Evolutionary conservation across 2,329 filamentous ascomycete genomes (phyloP).

Genomic region (Aspergillus sp.): DNA sequence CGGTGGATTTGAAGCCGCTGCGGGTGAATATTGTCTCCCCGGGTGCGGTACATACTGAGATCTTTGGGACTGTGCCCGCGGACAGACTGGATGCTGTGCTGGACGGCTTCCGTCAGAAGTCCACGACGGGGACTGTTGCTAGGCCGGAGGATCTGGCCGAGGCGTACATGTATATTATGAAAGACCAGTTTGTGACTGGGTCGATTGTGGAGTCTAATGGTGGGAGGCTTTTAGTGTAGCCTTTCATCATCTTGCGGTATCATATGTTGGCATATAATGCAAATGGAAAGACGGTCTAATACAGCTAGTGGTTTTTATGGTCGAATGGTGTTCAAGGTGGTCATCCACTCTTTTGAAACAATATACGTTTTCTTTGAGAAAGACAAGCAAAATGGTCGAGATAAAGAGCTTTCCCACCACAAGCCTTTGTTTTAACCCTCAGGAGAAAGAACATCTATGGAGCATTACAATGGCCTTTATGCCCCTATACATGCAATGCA

Average conservation of each 20-base stretch:
- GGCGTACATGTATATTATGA: constrained; percentile 47
- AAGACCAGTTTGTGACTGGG: constrained; percentile 42
- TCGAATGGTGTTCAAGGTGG: too few relatives aligned
- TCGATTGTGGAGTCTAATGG: constrained; percentile 35
- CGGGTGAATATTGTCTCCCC: constrained; percentile 45
- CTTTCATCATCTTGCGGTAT: background rate
- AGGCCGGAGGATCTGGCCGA: constrained; percentile 42
- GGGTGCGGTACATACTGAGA: constrained; percentile 42
- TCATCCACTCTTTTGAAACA: too few relatives aligned
- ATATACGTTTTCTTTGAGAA: too few relatives aligned
- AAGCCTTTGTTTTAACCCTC: too few relatives aligned
- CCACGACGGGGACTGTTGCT: constrained; percentile 27
- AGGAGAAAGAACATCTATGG: too few relatives aligned
- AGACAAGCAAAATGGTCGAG: too few relatives aligned
- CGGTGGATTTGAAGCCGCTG: constrained; percentile 45
- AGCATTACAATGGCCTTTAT: too few relatives aligned
- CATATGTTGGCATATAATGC: too few relatives aligned
- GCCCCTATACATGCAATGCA: too few relatives aligned
- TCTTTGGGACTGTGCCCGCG: constrained; percentile 23
- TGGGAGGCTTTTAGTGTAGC: background rate
- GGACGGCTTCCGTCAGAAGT: constrained; percentile 17
- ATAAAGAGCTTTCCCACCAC: too few relatives aligned
- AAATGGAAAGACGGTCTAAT: too few relatives aligned
- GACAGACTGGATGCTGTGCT: constrained; percentile 25
- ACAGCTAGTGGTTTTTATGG: too few relatives aligned